Base-by-base conservation (phyloP, 1,139 yeast genomes). In the Kodamaea alishanica region DNA sequence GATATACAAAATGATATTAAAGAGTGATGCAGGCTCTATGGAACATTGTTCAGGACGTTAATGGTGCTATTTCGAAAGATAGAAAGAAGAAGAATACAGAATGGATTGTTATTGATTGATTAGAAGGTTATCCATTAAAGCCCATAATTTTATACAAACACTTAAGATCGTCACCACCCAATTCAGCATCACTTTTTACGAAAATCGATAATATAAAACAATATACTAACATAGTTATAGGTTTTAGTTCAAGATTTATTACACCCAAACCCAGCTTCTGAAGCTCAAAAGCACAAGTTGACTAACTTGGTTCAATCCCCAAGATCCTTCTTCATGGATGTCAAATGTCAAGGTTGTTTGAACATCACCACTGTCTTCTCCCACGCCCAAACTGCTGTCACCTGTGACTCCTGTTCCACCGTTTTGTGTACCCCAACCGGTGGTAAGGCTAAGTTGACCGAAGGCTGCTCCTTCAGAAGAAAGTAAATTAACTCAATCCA, bases 281-380 rank as follows among this genome's bases (percentile, higher is more conserved):
- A 92, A 82, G 90, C 88, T 65, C 84, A 81, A 75, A 84, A 90
- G 77, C 96, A 92, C 87, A 92, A 92, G 80, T 83, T 90, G 70
- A 92, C 92, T 89, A 83, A 86, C 66, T 86, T 92, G 67, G 98
- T 92, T 57, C 96, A 92, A 74, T 72, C 85, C 54, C 98, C 98
- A 75, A 88, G 97, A 81, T 90, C 97, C 50, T 92, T 79, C 84
- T 92, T 92, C 87, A 89, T 92, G 96, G 98, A 92, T 67, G 97
- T 92, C 61, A 90, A 90, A 77, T 92, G 97, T 77, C 97, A 95
- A 74, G 97, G 98, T 63, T 92, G 98, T 78, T 81, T 92, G 71
- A 86, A 84, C 83, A 92, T 92, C 79, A 90, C 98, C 74, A 92
- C 97, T 57, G 97, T 92, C 60, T 92, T 92, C 85, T 90, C 97